phyloP scores from a whole-genome alignment of 208 protist genomes.

The Herpetomonas samuelpessoai region DNA sequence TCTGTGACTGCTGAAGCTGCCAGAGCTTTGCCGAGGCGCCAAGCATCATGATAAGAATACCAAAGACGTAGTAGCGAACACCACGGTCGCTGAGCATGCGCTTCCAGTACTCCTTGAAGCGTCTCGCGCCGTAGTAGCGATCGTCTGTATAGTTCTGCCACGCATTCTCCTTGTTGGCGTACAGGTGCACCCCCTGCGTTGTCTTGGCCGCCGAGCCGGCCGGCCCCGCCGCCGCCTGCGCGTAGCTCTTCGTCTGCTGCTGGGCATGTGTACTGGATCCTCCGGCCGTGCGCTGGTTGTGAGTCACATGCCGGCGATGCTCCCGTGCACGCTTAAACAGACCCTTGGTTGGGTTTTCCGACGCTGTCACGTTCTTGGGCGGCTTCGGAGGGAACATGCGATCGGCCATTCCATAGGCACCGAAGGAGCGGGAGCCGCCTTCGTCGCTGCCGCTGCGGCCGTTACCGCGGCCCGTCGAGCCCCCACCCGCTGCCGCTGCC shows the following conservation, averaged over 20 bases:
- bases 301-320: constrained; percentile 1
- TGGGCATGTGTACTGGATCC: neutral
- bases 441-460: constrained; percentile 11
- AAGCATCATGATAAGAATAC: constrained; percentile 52
- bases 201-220: constrained; percentile 17
- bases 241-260: constrained; percentile 20
- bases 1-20: constrained; percentile 53
- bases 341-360: constrained; percentile 1
- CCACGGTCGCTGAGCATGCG: constrained; percentile 67
- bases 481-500: no score
- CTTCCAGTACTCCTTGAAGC: constrained; percentile 72
- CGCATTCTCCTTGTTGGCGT: constrained; percentile 88
- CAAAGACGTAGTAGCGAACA: constrained; percentile 77
- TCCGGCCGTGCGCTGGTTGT: neutral
- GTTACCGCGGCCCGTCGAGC: no score
- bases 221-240: constrained; percentile 22
- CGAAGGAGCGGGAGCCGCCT: constrained; percentile 10
- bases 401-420: neutral
- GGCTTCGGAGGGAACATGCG: neutral
- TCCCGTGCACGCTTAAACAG: constrained; percentile 20
- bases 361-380: neutral
- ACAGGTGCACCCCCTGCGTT: constrained; percentile 66
- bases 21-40: constrained; percentile 52
- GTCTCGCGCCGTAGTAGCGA: constrained; percentile 76
- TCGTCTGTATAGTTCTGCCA: constrained; percentile 82